Percentiles rank a stretch among this genome's conserved stretches.
phyloP scores from a whole-genome alignment of 2,329 filamentous ascomycete genomes.

The Ophiostoma tasmaniense region DNA sequence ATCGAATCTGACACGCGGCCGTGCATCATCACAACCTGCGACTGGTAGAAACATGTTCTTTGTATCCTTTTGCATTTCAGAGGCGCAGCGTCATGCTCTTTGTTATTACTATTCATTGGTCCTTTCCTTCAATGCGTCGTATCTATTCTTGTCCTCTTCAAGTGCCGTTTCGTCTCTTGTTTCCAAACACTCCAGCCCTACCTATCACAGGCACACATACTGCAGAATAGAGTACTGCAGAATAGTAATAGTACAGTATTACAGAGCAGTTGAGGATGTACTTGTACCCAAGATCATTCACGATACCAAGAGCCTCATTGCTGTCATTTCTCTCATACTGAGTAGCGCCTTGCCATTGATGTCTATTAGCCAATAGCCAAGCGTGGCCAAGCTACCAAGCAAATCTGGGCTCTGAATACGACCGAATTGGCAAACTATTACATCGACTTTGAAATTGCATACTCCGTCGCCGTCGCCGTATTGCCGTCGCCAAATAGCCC shows the following conservation, averaged over 20 bases:
- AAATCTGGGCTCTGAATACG: neutral
- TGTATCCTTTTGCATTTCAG: neutral
- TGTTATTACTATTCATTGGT: neutral
- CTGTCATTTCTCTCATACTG: neutral
- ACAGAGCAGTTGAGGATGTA: too few species aligned
- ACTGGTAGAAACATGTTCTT: neutral
- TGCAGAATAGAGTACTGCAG: too few species aligned
- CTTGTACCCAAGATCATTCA: too few species aligned
- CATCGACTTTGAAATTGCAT: neutral
- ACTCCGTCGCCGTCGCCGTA: neutral
- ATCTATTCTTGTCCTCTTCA: neutral
- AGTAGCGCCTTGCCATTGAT: neutral
- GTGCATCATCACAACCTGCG: constrained; percentile 15
- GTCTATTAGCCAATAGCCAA: neutral
- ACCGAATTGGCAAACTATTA: neutral
- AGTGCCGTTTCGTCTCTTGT: neutral
- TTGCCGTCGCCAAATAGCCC: neutral
- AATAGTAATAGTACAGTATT: too few species aligned
- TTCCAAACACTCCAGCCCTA: neutral
- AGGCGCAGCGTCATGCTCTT: neutral
- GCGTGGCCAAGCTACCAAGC: neutral
- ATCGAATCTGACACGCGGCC: constrained; percentile 17
- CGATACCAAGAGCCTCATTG: constrained; percentile 1
- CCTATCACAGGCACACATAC: neutral
- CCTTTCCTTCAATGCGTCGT: neutral